These are phyloP conservation scores for Ceratocystis lukuohia DNA, from an alignment of 2,329 filamentous ascomycete species.

Conservation along the genomic window DNA sequence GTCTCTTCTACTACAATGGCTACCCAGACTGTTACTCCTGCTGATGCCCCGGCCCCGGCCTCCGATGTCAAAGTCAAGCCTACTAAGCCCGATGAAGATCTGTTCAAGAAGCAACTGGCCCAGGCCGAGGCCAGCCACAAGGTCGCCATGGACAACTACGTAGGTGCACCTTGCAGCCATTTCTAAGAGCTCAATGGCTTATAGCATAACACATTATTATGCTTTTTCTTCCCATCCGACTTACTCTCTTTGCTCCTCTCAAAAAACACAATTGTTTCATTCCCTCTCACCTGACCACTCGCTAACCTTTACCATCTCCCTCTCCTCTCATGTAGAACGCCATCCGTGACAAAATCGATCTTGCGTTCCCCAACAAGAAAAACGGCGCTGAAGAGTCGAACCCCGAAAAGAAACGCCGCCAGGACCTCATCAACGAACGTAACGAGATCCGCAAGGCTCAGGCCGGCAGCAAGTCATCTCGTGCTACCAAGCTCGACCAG, in stretches of 20 bases:
- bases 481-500: constrained; percentile 67
- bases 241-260: not conserved
- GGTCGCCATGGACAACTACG: constrained; percentile 51
- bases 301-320: not conserved
- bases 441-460: constrained; percentile 79
- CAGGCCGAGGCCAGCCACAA: constrained; percentile 80
- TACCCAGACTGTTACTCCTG: constrained; percentile 27
- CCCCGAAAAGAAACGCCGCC: constrained; percentile 66
- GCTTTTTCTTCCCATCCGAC: constrained; percentile 15
- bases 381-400: constrained; percentile 57
- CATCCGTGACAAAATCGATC: constrained; percentile 77
- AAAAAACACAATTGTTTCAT: no score
- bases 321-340: constrained; percentile 49
- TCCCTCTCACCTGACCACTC: constrained; percentile 12
- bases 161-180: constrained; percentile 24
- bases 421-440: constrained; percentile 71
- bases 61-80: constrained; percentile 38
- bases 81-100: constrained; percentile 73
- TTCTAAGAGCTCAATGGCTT: not conserved
- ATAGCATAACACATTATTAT: not conserved
- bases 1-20: constrained; percentile 19
- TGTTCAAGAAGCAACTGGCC: constrained; percentile 65
- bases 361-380: constrained; percentile 57
- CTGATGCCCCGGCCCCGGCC: constrained; percentile 33
- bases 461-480: constrained; percentile 70